Evolutionary conservation across 208 protist species (phyloP), one percentile per base, ranked within the genome.

Genomic region (Leishmania tropica): DNA sequence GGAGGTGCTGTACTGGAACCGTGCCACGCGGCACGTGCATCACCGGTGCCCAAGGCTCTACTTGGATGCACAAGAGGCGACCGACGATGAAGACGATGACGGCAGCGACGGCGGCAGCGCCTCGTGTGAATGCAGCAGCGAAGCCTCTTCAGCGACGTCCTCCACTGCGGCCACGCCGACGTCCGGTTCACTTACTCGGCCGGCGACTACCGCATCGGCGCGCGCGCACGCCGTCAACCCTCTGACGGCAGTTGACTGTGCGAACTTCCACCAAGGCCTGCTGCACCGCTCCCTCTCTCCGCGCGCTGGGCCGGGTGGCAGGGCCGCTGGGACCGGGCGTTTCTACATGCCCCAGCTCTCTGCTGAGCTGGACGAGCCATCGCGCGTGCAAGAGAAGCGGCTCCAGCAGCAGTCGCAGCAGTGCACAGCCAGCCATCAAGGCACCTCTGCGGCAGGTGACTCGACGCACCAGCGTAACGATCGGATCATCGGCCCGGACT

Each of bases 21-120:
- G 89, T 79, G 83, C 83, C 21, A 91, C 88, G 31, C 88, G 88
- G 54, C 85, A 91, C 80, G 88, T 91, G 24, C 85, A 88, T 73
- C 88, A 91, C 73, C 85, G 88, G 28, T 91, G 88, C 83, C 85
- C 85, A 8, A 85, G 84, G 81, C 83, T 91, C 37, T 85, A 89
- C 81, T 84, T 91, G 28, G 83, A 91, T 81, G 83, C 84, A 6
- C 73, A 75, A 28, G 78, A 80, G 76, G 81, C 77, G 73, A 83
- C 79, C 10, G 87, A 90, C 42, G 83, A 87, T 40, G 83, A 85
- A 31, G 81, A 85, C 5, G 83, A 83, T 5, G 78, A 81, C 31
- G 81, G 72, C 40, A 74, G 73, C 1, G 79, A 81, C 8, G 68
- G 68, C 28, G 74, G 78, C 81, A 77, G 75, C 54, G 60, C 28